Conservation (phyloP, 108 stramenopile genomes). For the Conticribra weissflogii region DNA sequence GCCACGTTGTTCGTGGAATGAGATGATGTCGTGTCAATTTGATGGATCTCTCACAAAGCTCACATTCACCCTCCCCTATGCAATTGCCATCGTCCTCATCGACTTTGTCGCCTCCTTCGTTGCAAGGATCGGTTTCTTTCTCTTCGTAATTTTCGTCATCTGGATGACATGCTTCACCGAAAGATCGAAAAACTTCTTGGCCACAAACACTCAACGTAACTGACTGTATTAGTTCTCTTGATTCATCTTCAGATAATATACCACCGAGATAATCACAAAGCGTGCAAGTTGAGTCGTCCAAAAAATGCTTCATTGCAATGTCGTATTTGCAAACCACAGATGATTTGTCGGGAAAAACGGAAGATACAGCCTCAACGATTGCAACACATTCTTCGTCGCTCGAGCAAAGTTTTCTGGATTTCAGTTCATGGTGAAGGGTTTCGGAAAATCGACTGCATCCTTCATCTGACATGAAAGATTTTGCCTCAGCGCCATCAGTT, state of each 20-base stretch:
- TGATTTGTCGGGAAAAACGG: neutral
- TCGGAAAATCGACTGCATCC: no score
- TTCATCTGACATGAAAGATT: no score
- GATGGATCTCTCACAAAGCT: constrained; percentile 73
- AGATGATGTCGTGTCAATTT: constrained; percentile 73
- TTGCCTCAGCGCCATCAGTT: no score
- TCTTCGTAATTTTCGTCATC: constrained; percentile 5
- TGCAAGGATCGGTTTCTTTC: constrained; percentile 14
- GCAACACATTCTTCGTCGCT: constrained; percentile 14
- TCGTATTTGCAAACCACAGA: no score
- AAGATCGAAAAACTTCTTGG: neutral
- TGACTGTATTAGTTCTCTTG: constrained; percentile 2
- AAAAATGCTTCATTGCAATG: neutral
- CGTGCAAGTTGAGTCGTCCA: constrained; percentile 5
- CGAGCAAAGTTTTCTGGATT: constrained; percentile 14
- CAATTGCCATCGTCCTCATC: constrained; percentile 33
- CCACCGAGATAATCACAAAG: constrained; percentile 30
- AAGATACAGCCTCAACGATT: constrained; percentile 15
- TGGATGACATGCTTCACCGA: neutral
- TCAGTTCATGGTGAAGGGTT: constrained; percentile 3
- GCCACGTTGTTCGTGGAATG: constrained; percentile 68
- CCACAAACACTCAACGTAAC: constrained; percentile 21
- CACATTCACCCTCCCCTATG: constrained; percentile 74
- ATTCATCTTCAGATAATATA: constrained; percentile 5
- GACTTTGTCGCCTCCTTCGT: constrained; percentile 18